Base-by-base conservation (phyloP, 2,329 filamentous ascomycete species). In the Trichoderma guizhouense region DNA sequence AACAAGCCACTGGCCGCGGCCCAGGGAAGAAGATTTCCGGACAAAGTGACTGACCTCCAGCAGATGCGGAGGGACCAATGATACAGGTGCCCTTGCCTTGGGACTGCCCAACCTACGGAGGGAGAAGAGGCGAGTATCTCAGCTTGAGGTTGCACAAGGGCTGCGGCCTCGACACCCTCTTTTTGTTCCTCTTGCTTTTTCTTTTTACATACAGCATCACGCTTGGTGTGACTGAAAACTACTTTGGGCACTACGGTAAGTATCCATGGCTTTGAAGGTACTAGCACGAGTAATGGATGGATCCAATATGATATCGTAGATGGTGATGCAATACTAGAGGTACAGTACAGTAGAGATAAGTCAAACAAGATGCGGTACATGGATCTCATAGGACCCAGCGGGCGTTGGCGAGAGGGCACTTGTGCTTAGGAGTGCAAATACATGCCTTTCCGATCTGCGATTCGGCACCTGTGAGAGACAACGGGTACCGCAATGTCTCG, bases 21-120 rank as follows among this genome's bases (percentile, higher is more conserved):
- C 51, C 32, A 67, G 24, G 39, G 64, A 57, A 57, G 47, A 57
- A 28, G 51, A 24, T 34, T 28, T 26, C 64, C 62, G 51, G 26
- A 7, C 57, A 62, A 43, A 62, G 67, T 62, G 57, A 69, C 34
- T 55, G 57, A 14, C 64, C 28, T 51, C 47, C 32, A 72, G 36
- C 12, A 62, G 47, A 51, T 70, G 73, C 43, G 58, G 47, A 60
- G 67, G 67, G 57, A 57, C 74, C 74, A 75, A 74, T 74, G 63
- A 70, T 65, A 69, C 53, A 6, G 32, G 43, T 53, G 57, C 67
- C 73, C 67, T 75, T 61, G 73, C 34, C 15, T 60, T 71, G 34
- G 69, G 70, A 72, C 74, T 24, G 72, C 36, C 36, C 71, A 71
- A 43, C 69, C 51, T 34, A 58, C 14, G 34, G 28, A 51, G 36